Conservation (phyloP, 306 rosid genomes). For the Mimosa pudica region DNA sequence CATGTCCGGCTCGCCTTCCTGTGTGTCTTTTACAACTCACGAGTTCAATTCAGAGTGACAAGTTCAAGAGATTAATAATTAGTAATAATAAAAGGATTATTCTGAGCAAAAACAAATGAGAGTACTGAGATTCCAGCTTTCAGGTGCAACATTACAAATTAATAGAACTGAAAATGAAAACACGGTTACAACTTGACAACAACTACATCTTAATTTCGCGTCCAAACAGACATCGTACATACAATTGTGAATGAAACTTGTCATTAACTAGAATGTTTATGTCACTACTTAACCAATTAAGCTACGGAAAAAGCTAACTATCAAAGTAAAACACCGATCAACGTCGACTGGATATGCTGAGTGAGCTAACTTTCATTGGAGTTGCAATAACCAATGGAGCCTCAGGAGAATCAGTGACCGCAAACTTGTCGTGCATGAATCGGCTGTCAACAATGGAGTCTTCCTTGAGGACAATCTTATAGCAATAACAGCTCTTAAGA, state of each 20-base stretch:
- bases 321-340: slow-evolving; percentile 25
- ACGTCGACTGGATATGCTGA: slow-evolving; percentile 84
- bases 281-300: slow-evolving; percentile 29
- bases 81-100: background rate
- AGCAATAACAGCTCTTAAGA: slow-evolving; percentile 95
- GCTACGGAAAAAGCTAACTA: slow-evolving; percentile 37
- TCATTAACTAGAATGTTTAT: slow-evolving; percentile 17
- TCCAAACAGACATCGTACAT: slow-evolving; percentile 35
- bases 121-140: slow-evolving; percentile 24
- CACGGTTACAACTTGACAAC: slow-evolving; percentile 39
- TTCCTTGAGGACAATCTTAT: slow-evolving; percentile 91
- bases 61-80: background rate
- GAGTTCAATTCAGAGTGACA: slow-evolving; percentile 2
- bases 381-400: slow-evolving; percentile 97
- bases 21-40: too few relatives aligned
- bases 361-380: slow-evolving; percentile 97
- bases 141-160: slow-evolving; percentile 25
- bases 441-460: slow-evolving; percentile 96
- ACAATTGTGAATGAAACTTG: slow-evolving; percentile 39
- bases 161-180: slow-evolving; percentile 18
- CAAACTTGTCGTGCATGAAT: slow-evolving; percentile 94
- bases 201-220: slow-evolving; percentile 29
- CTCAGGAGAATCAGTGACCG: slow-evolving; percentile 90
- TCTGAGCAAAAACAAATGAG: slow-evolving; percentile 13
- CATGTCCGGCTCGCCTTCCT: too few relatives aligned